Percentiles rank a stretch among this genome's conserved stretches.
Evolutionary conservation across 2,329 filamentous ascomycete species (phyloP).

Genomic region (Botrytis aclada): DNA sequence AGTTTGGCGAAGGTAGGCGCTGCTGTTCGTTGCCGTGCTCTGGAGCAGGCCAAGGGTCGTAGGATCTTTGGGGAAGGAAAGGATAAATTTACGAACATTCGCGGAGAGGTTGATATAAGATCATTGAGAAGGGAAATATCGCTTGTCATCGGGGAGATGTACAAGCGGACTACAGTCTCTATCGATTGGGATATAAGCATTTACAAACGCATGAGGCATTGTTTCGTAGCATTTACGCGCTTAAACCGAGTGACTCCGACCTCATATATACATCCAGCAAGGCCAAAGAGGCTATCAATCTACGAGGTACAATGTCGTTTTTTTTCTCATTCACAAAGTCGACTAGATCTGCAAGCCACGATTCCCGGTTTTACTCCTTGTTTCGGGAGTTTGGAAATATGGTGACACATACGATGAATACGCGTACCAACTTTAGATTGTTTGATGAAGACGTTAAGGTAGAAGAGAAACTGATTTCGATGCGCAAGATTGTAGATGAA

Average conservation of each 20-base stretch:
- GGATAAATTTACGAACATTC: not conserved
- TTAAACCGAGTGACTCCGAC: accelerated
- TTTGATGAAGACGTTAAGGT: not conserved
- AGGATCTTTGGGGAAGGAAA: too few relatives aligned
- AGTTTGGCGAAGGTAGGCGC: too few relatives aligned
- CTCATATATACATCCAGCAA: not conserved
- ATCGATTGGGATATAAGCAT: not conserved
- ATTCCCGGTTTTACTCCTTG: not conserved
- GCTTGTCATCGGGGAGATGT: not conserved
- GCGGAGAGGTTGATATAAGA: not conserved
- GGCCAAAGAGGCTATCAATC: not conserved
- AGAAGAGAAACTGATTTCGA: not conserved
- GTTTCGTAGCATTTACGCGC: not conserved
- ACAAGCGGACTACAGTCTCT: not conserved
- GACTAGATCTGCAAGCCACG: not conserved
- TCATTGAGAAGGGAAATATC: not conserved
- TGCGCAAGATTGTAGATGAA: not conserved
- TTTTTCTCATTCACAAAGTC: not conserved
- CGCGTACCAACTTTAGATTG: accelerated
- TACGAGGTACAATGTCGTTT: not conserved
- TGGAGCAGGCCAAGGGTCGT: not conserved
- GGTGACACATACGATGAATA: not conserved
- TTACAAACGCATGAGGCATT: not conserved
- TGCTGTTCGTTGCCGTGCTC: not conserved
- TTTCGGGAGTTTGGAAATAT: not conserved